Base-by-base conservation (phyloP, 1,139 yeast species). In the Suhomyces guaymorum region DNA sequence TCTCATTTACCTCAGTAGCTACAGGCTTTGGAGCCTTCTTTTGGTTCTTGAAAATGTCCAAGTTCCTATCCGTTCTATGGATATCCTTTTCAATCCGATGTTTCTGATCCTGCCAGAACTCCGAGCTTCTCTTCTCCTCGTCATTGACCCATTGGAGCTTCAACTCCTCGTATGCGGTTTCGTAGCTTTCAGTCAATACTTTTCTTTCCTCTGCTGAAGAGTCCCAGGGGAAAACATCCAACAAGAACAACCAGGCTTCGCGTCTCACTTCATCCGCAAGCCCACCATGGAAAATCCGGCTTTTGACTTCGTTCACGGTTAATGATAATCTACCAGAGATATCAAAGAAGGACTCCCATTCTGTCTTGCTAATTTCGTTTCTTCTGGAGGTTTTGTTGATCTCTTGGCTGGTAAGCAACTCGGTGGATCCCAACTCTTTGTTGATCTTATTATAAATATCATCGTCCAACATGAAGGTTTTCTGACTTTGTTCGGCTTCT, bases 41-140 rank as follows among this genome's bases (percentile, higher is more conserved):
- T 67, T 64, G 26, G 73, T 75, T 45, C 51, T 75, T 72, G 63
- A 82, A 86, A 6, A 90, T 60, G 1, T 78, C 74, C 35, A 89
- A 59, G 32, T 82, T 73, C 27, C 98, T 73, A 61, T 92, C 98
- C 5, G 96, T 92, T 46, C 99, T 74, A 46, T 83, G 87, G 17
- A 92, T 87, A 61, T 92, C 99, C 59, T 92, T 92, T 51, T 90
- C 96, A 44, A 94, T 90, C 41, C 97, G 74, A 41, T 78, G 80
- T 44, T 82, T 82, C 56, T 89, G 97, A 61, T 87, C 97, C 52
- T 73, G 76, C 92, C 95, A 90, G 57, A 78, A 88, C 32, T 78
- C 84, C 43, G 83, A 83, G 26, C 65, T 63, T 32, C 78, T 57
- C 53, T 78, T 80, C 2, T 67, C 67, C 4, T 74, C 82, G 33